Evolutionary conservation across 2,329 filamentous ascomycete genomes (phyloP), one percentile per base, ranked within the genome.

Genomic region (Chaetomiaceae sp.): DNA sequence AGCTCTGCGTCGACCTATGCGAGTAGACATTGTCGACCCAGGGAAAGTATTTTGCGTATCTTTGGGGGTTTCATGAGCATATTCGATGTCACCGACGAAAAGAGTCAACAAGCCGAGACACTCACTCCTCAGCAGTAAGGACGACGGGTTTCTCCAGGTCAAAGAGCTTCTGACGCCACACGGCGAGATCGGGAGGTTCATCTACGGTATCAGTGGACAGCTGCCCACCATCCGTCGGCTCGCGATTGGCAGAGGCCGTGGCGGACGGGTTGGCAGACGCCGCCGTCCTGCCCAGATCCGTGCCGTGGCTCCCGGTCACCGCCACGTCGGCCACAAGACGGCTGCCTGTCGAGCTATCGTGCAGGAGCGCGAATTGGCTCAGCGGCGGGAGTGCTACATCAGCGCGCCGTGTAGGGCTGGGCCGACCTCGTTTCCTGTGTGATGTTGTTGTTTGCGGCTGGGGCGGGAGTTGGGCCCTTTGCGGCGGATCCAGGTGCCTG

Each of bases 1-100:
- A 89, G 48, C 77, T 77, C 65, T 91, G 87, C 2, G 87, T 90
- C 2, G 87, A 90, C 55, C 87, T 84, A 69, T 90, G 87, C 21
- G 87, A 91, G 69, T 90, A 92, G 59, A 91, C 80, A 65, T 91
- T 91, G 71, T 91, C 87, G 58, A 92, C 78, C 66, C 91, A 87
- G 0, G 87, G 86, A 62, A 90, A 91, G 67, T 91, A 92, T 6
- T 81, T 89, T 62, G 88, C 80, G 64, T 87, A 90, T 62, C 85
- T 88, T 45, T n/a, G n/a, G n/a, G n/a, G n/a, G n/a, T n/a, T n/a
- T 27, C 25, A 27, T 27, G 25, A 27, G 10, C 25, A 6, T 2
- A 27, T 27, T n/a, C n/a, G n/a, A n/a, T n/a, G n/a, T n/a, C n/a
- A n/a, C n/a, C n/a, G n/a, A n/a, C n/a, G n/a, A n/a, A n/a, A n/a